Conservation (phyloP, 352 stramenopile genomes). For the Pythium volutum region DNA sequence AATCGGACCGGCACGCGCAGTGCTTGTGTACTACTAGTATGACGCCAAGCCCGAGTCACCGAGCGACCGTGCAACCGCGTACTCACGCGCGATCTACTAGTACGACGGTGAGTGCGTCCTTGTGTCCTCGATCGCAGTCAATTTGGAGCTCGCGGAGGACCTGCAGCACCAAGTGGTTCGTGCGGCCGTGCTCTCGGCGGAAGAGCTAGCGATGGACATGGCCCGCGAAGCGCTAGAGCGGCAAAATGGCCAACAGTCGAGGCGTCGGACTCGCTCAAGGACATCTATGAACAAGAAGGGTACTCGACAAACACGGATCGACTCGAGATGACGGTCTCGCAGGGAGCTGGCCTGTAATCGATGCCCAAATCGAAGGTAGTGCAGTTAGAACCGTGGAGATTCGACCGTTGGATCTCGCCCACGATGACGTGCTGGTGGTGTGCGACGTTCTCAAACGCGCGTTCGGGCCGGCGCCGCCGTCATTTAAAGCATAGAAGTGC, state of each 20-base stretch:
- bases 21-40: slow-evolving; percentile 13
- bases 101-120: slow-evolving; percentile 5
- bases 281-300: background rate
- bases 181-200: background rate
- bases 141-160: background rate
- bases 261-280: slow-evolving; percentile 4
- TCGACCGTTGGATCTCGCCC: slow-evolving; percentile 5
- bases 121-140: slow-evolving; percentile 7
- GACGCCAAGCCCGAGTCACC: background rate
- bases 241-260: background rate
- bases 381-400: slow-evolving; percentile 5
- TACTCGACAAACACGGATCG: slow-evolving; percentile 3
- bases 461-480: slow-evolving; percentile 14
- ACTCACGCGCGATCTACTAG: slow-evolving; percentile 3
- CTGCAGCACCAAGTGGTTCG: slow-evolving; percentile 1
- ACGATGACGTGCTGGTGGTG: slow-evolving; percentile 7
- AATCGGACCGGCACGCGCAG: background rate
- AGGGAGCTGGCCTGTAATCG: background rate
- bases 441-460: slow-evolving; percentile 24
- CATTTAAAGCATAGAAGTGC: slow-evolving; percentile 24
- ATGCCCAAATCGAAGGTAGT: background rate
- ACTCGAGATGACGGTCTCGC: slow-evolving; percentile 7
- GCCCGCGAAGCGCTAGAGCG: background rate
- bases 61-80: slow-evolving; percentile 4
- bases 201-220: slow-evolving; percentile 6